Base-by-base conservation (phyloP, 306 rosid genomes). In the Trifolium dubium region DNA sequence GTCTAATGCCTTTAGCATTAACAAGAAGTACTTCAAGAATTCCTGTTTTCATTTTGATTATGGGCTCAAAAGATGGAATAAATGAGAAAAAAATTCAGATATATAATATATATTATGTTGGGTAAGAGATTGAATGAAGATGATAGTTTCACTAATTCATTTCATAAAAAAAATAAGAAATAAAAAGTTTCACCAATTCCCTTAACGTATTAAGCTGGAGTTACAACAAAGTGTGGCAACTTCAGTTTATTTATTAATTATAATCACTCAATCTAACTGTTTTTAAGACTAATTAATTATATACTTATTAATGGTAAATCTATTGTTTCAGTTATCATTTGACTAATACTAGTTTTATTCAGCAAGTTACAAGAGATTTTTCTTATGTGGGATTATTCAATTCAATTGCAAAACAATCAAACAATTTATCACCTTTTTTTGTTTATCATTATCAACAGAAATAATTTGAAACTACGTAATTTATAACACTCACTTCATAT, bases 1-100 rank as follows among this genome's bases (percentile, higher is more conserved):
- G 95, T 51, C 50, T 78, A 69, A 89, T 87, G 81, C 87, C 92
- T 80, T 87, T 67, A 43, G 95, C 92, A 84, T 87, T 83, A 46
- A 91, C 97, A 46, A 91, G 81, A 64, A 91, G 88, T 3, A 91
- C 87, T 86, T 91, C 97, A 64, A 91, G 90, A 18, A 72, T 77
- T 67, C 88, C 97, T 39, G 77, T 80, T 46, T 53, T 61, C 88
- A 87, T 88, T 6, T 63, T 67, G 71, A 63, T 68, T 46, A 51
- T 35, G 56, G n/a, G 1, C 59, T 10, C 44, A 43, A 59, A 77
- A 28, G 11, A 30, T 73, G 61, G n/a, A 64, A 56, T 47, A 77
- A 55, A 39, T 7, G 41, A 44, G 18, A 51, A 81, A 53, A 53
- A 7, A 4, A 9, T 44, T 80, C 9, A 46, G 55, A 44, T 67